Evolutionary conservation across 2,329 filamentous ascomycete genomes (phyloP).

Genomic region (Proliferodiscus dingleyae): DNA sequence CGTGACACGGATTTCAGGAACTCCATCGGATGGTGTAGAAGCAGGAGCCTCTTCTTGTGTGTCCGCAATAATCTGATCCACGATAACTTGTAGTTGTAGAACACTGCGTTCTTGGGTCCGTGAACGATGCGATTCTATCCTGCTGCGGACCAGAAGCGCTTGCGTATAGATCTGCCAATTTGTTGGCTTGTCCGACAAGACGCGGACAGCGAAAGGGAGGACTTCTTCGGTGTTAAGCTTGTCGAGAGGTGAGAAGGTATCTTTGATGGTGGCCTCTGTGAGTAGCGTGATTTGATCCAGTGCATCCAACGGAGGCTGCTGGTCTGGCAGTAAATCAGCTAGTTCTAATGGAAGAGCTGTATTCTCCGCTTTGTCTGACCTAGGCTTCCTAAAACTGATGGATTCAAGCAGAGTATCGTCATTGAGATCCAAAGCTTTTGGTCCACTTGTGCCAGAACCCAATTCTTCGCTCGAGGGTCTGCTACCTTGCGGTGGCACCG

Average conservation of each 20-base stretch:
- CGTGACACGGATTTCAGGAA: slow-evolving; percentile 49
- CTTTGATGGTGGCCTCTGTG: slow-evolving; percentile 81
- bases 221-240: slow-evolving; percentile 91
- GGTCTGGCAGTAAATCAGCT: slow-evolving; percentile 62
- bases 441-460: slow-evolving; percentile 35
- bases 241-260: slow-evolving; percentile 77
- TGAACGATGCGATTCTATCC: slow-evolving; percentile 83
- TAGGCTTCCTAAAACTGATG: slow-evolving; percentile 67
- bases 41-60: slow-evolving; percentile 44
- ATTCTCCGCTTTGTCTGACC: slow-evolving; percentile 35
- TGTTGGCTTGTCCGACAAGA: slow-evolving; percentile 80
- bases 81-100: slow-evolving; percentile 87
- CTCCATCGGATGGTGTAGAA: slow-evolving; percentile 29
- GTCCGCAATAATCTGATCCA: slow-evolving; percentile 91
- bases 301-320: slow-evolving; percentile 76
- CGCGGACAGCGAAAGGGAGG: slow-evolving; percentile 81
- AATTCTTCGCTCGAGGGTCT: slow-evolving; percentile 16
- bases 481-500: slow-evolving; percentile 17
- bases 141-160: slow-evolving; percentile 79
- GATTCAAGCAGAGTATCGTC: slow-evolving; percentile 89
- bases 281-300: slow-evolving; percentile 89
- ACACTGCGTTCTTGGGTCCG: slow-evolving; percentile 86
- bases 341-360: slow-evolving; percentile 57
- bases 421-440: slow-evolving; percentile 73
- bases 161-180: slow-evolving; percentile 99